phyloP scores from a whole-genome alignment of 208 protist species.

The Plasmodiophora brassicae region DNA sequence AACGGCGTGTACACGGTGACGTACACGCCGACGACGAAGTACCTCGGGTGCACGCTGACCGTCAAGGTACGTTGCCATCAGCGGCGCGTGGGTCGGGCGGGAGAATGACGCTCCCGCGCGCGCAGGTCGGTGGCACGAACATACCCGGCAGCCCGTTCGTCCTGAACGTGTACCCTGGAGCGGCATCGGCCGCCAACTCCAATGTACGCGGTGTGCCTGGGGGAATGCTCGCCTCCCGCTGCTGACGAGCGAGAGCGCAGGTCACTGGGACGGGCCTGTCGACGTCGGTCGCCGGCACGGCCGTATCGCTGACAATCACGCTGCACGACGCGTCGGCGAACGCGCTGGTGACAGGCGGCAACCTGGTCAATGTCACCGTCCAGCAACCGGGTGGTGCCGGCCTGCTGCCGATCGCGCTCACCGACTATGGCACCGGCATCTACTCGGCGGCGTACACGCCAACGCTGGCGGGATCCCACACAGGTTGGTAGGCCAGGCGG shows the following conservation, averaged over 20 bases:
- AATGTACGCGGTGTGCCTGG: no score
- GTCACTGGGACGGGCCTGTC: background rate
- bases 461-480: background rate
- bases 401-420: background rate
- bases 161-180: background rate
- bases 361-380: background rate
- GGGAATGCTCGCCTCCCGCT: no score
- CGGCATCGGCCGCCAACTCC: background rate
- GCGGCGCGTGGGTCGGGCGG: no score
- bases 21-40: conserved; percentile 10
- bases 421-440: conserved; percentile 31
- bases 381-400: background rate
- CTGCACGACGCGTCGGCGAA: conserved; percentile 37
- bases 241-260: no score
- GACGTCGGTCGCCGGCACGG: background rate
- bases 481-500: background rate
- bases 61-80: conserved; percentile 6
- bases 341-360: conserved; percentile 39
- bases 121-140: background rate
- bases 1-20: background rate
- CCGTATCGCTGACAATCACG: background rate
- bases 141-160: background rate
- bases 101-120: no score
- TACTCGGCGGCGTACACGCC: conserved; percentile 36
- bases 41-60: background rate